These are phyloP conservation scores for Neurospora sp. DNA, from an alignment of 495 filamentous ascomycete genomes.

Conservation along the genomic window DNA sequence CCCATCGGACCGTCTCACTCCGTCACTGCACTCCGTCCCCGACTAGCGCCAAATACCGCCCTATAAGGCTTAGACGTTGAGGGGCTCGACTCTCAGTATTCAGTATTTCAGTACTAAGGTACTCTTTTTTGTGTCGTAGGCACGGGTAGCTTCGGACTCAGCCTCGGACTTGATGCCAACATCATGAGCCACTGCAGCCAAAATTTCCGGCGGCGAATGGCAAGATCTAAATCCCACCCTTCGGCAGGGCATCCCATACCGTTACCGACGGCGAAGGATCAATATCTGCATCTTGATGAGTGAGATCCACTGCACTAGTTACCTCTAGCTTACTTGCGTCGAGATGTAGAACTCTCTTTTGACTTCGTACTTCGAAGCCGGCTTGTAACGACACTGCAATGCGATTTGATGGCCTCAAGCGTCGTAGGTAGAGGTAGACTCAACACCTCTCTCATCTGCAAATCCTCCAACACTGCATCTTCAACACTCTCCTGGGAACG, in stretches of 20 bases:
- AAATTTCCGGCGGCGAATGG: not conserved
- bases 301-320: not conserved
- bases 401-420: no score
- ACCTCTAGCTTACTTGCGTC: not conserved
- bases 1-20: no score
- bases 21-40: no score
- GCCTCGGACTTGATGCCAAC: not conserved
- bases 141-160: not conserved
- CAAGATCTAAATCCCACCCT: not conserved
- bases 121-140: no score
- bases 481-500: not conserved
- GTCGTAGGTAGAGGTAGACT: not conserved
- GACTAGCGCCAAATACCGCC: no score
- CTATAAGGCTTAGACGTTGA: no score
- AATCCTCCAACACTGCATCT: not conserved
- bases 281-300: not conserved
- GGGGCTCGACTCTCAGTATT: no score
- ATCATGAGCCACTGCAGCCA: not conserved
- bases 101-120: no score
- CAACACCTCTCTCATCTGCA: not conserved
- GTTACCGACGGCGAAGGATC: not conserved
- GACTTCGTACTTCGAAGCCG: no score
- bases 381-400: no score
- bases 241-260: not conserved
- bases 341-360: no score